Conservation (phyloP, 257 asterid species). For the Solanum okadae region DNA sequence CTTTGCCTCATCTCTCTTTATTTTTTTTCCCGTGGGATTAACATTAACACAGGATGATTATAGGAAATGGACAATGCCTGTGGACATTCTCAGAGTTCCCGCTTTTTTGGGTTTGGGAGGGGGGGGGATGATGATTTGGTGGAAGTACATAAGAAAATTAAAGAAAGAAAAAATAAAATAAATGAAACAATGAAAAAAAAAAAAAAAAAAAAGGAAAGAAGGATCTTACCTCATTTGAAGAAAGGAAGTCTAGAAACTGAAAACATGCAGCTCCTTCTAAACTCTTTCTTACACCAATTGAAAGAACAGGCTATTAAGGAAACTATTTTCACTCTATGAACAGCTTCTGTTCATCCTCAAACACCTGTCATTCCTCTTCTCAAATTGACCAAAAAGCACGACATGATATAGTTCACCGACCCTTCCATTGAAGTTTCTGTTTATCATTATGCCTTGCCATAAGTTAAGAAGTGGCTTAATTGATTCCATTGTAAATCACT, state of each 20-base stretch:
- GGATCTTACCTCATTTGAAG: too few species aligned
- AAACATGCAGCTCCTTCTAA: not conserved
- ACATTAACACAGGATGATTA: not conserved
- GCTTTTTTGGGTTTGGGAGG: not conserved
- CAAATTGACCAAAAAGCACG: not conserved
- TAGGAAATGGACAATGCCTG: not conserved
- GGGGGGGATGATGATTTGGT: not conserved
- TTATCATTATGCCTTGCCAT: not conserved
- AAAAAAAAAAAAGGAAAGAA: too few species aligned
- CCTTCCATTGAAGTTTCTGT: not conserved
- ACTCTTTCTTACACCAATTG: not conserved
- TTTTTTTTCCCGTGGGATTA: not conserved
- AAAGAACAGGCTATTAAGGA: not conserved
- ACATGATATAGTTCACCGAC: not conserved
- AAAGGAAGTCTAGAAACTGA: not conserved
- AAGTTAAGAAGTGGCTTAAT: not conserved
- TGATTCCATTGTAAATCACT: not conserved
- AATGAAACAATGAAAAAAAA: not conserved
- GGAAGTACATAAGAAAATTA: not conserved
- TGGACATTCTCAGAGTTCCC: not conserved
- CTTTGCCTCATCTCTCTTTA: not conserved
- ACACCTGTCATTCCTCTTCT: not conserved
- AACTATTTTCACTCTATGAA: not conserved
- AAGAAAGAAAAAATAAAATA: not conserved
- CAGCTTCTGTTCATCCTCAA: not conserved